Base-by-base conservation (phyloP, 2,329 filamentous ascomycete species). In the Fusarium cicatricum region DNA sequence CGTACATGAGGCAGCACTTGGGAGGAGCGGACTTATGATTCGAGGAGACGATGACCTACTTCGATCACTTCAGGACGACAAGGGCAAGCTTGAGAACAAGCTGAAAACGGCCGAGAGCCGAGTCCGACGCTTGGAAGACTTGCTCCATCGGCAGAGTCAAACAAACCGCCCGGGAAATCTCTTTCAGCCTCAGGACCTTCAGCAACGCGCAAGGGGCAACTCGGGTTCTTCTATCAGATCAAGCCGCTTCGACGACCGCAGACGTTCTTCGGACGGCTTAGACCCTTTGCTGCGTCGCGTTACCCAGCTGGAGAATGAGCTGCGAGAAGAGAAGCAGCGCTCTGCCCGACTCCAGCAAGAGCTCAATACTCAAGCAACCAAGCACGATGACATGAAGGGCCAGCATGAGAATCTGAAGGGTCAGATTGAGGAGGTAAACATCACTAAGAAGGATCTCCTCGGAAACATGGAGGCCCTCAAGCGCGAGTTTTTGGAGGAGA, bases 391-490 rank as follows among this genome's bases (percentile, higher is more conserved):
- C 66, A 85, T 84, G 70, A 88, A 83, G 77, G 84, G 79, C 68
- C 88, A 88, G 67, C 60, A 62, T 31, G 59, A 62, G 40, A 82
- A 85, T 65, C 85, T 84, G 70, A 88, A 83, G 77, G 84, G 80
- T 68, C 88, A 88, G 67, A 84, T 97, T 58, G 87, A 95, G 60
- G 94, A 98, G 73, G 91, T 86, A 6, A 91, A 95, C 66, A 93
- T 91, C 3, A 97, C 90, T 1, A 99, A 99, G 74, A 90, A 90
- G 66, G 95, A 98, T 73, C 85, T 99, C 10, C 87, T 99, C 76
- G 89, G 91, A 62, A 99, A 99, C 70, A 91, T 99, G 78, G 92
- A 98, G 70, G 89, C 93, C 11, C 85, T 96, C 62, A 92, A 97
- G 74, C 87, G 86, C 21, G 95, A 98, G 69, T 97, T 97, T 65